These are phyloP conservation scores for Ganoderma boninense DNA, from an alignment of 1,284 basidiomycete species.

Conservation along the genomic window DNA sequence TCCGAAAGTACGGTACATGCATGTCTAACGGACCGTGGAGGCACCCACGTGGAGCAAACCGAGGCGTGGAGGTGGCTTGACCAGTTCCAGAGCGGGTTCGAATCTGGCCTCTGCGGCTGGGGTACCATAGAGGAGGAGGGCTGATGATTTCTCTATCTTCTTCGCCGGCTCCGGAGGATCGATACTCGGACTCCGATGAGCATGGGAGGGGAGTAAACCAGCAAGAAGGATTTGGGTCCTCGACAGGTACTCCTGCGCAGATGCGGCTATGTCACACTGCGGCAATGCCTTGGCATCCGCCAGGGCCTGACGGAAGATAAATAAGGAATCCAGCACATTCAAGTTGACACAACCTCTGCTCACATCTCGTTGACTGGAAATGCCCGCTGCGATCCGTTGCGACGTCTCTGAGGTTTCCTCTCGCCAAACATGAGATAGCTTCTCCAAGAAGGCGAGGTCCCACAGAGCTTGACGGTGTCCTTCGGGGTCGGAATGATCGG, in stretches of 20 bases:
- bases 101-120: conserved; percentile 45
- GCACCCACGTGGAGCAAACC: conserved; percentile 50
- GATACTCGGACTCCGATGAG: conserved; percentile 28
- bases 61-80: conserved; percentile 55
- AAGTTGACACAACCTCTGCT: conserved; percentile 1
- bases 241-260: conserved; percentile 35
- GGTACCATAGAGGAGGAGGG: conserved; percentile 38
- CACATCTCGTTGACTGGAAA: conserved; percentile 18
- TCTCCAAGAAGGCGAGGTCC: conserved; percentile 61
- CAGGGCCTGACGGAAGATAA: conserved; percentile 15
- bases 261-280: conserved; percentile 21
- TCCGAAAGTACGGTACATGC: conserved; percentile 15
- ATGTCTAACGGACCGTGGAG: conserved; percentile 38
- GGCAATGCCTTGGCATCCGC: conserved; percentile 5
- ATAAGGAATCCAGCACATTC: not conserved
- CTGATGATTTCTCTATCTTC: conserved; percentile 33
- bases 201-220: conserved; percentile 42
- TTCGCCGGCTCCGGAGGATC: conserved; percentile 17
- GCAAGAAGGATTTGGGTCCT: conserved; percentile 47
- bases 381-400: conserved; percentile 17
- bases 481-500: not conserved
- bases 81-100: conserved; percentile 48
- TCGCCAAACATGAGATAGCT: conserved; percentile 23
- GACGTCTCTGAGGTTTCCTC: not conserved
- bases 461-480: conserved; percentile 31